phyloP scores from a whole-genome alignment of 2,329 filamentous ascomycete genomes.

The Didymella keratinophila region DNA sequence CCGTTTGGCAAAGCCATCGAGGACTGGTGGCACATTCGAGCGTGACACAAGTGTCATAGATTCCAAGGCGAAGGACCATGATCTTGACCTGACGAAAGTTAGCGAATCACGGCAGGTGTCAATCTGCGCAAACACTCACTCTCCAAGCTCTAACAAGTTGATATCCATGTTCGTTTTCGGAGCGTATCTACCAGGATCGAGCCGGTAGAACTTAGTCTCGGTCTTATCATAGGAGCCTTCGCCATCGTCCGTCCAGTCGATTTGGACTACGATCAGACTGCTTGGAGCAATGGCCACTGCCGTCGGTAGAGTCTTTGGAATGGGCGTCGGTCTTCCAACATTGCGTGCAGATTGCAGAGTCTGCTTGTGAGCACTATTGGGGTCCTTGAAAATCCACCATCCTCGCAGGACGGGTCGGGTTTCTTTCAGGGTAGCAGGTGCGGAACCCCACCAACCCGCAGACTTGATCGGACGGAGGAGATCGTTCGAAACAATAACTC shows the following conservation, averaged over 20 bases:
- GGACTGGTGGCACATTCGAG: slow-evolving; percentile 31
- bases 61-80: slow-evolving; percentile 43
- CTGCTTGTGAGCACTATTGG: slow-evolving; percentile 22
- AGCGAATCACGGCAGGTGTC: slow-evolving; percentile 3
- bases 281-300: background rate
- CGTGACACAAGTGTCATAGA: slow-evolving; percentile 31
- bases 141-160: slow-evolving; percentile 44
- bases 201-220: slow-evolving; percentile 31
- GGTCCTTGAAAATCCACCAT: slow-evolving; percentile 42
- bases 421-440: slow-evolving; percentile 25
- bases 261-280: slow-evolving; percentile 34
- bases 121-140: slow-evolving; percentile 23
- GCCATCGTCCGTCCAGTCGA: slow-evolving; percentile 45
- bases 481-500: slow-evolving; percentile 27
- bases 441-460: slow-evolving; percentile 28
- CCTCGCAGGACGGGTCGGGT: slow-evolving; percentile 37
- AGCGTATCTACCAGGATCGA: slow-evolving; percentile 23
- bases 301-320: slow-evolving; percentile 2
- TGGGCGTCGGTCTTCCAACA: slow-evolving; percentile 19
- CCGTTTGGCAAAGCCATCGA: slow-evolving; percentile 34
- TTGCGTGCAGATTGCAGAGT: slow-evolving; percentile 16
- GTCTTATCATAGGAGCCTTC: slow-evolving; percentile 43
- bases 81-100: slow-evolving; percentile 29
- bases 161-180: slow-evolving; percentile 41
- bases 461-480: slow-evolving; percentile 37